Base-by-base conservation (phyloP, 768 basidiomycete species). In the Collybiopsis luxurians region DNA sequence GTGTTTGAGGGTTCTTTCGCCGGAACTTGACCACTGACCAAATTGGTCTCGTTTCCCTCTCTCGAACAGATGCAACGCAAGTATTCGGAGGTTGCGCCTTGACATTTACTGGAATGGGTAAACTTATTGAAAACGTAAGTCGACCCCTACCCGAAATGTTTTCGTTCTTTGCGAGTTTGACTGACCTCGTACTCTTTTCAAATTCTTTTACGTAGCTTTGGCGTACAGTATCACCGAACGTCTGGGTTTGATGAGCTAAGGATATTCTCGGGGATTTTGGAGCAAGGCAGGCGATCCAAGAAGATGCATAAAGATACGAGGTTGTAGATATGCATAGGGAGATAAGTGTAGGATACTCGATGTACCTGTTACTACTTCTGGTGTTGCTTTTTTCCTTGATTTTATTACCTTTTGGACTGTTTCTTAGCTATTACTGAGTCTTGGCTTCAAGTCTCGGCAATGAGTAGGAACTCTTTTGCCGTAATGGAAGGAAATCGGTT, bases 81-180 rank as follows among this genome's bases (percentile, higher is more conserved):
- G 81, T 96, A 34, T 96, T 95, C 57, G 95, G 94, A 52, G 95
- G 95, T 15, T 82, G 95, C 19, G 91, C 87, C 24, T 77, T 98
- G 61, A 97, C 95, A 0, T 77, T 80, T 43, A 86, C 90, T 4
- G 93, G 94, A 7, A 91, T 94, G 90, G 93, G 93, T 59, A 87
- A 83, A 70, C 70, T 86, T 44, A 80, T 93, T 57, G 92, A 94
- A 70, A 91, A 89, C 60, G 90, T 90, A 65, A 48, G 84, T 74
- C 21, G 1, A 21, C 34, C 0, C n/a, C n/a, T n/a, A n/a, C n/a
- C n/a, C n/a, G n/a, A 23, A 26, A 23, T 39, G 23, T 60, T 55
- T 43, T 51, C 21, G 17, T 13, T 38, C 30, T 24, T 28, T 51
- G 10, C 28, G 47, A 44, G 36, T n/a, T n/a, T n/a, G n/a, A n/a